Evolutionary conservation across 2,329 filamentous ascomycete species (phyloP).

Genomic region (Chalaropsis thielavioides): DNA sequence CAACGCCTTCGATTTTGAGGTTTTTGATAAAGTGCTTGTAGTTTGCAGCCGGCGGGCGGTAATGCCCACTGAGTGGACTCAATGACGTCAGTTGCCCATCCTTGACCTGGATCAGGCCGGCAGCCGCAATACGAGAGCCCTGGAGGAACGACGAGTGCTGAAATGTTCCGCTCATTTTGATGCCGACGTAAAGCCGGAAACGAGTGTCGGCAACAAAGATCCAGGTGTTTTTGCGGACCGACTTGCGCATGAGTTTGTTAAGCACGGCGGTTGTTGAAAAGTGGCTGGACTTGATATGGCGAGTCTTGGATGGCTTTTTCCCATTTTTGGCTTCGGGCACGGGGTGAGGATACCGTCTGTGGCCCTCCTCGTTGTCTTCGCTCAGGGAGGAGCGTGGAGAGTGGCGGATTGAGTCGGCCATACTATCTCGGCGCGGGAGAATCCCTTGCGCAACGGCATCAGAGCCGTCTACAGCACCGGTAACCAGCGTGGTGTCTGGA

Average conservation of each 20-base stretch:
- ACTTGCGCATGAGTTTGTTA: conserved; percentile 63
- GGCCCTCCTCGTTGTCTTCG: conserved; percentile 38
- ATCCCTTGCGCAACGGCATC: conserved; percentile 9
- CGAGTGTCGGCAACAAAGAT: conserved; percentile 83
- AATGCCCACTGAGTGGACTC: conserved; percentile 63
- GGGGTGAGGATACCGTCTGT: conserved; percentile 11
- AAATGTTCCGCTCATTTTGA: conserved; percentile 77
- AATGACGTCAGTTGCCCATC: conserved; percentile 61
- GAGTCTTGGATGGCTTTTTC: conserved; percentile 8
- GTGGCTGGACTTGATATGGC: conserved; percentile 31
- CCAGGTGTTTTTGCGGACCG: conserved; percentile 79
- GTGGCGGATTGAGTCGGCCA: conserved; percentile 24
- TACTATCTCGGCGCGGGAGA: conserved; percentile 19
- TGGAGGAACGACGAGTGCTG: conserved; percentile 85
- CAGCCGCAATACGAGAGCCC: conserved; percentile 65
- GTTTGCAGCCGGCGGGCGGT: conserved; percentile 68
- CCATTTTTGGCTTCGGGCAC: conserved; percentile 7
- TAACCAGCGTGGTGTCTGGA: conserved; percentile 21
- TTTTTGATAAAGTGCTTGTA: conserved; percentile 68
- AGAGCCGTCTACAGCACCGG: conserved; percentile 1
- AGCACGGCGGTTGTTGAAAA: conserved; percentile 59
- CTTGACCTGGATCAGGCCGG: conserved; percentile 74
- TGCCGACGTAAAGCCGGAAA: conserved; percentile 75
- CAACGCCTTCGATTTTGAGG: conserved; percentile 57
- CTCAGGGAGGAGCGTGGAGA: conserved; percentile 15